Evolutionary conservation across 2,329 filamentous ascomycete species (phyloP), one percentile per base, ranked within the genome.

Genomic region (Blastomyces gilchristii): DNA sequence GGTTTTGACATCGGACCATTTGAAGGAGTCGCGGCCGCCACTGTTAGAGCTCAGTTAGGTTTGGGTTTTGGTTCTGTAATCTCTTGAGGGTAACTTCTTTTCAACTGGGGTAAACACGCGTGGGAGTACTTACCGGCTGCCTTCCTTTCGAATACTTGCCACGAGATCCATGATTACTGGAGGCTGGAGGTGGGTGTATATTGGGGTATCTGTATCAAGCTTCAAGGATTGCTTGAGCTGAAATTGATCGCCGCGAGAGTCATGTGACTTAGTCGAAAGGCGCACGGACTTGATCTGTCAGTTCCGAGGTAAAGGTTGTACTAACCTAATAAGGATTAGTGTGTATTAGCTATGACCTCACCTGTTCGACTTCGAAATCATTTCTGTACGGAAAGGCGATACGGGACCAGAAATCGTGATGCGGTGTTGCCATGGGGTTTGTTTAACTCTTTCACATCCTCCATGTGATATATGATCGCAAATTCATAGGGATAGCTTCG

Each of bases 1-100:
- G 67, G 82, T 86, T 74, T 93, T 88, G 72, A 99, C 93, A 69
- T 97, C 91, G 68, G 93, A 89, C 94, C 94, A 97, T 78, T 87
- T 92, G 80, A 99, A 99, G 76, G 97, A 91, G 76, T 89, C 89
- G 73, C 82, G 83, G 65, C 94, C 94, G 71, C 94, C 94, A 68
- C 94, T 83, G 65, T 47, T 49, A 47, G 60, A 56, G 28, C 63
- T 52, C 16, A 59, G 52, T 68, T 65, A 67, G 63, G 52, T 45
- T 8, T 9, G 16, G 16, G 25, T 9, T 54, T 54, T 37, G 9
- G 37, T 6, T 34, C 34, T n/a, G 2, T n/a, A n/a, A 11, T 54
- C 7, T 18, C 12, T 9, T 22, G 16, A 22, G 34, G n/a, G 45
- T 12, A 50, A 5, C 22, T 25, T 25, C 45, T 49, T 22, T 16